Percentiles rank a stretch among this genome's conserved stretches.
phyloP scores from a whole-genome alignment of 192 early-diverging fungal genomes.

The Coemansia sp. region DNA sequence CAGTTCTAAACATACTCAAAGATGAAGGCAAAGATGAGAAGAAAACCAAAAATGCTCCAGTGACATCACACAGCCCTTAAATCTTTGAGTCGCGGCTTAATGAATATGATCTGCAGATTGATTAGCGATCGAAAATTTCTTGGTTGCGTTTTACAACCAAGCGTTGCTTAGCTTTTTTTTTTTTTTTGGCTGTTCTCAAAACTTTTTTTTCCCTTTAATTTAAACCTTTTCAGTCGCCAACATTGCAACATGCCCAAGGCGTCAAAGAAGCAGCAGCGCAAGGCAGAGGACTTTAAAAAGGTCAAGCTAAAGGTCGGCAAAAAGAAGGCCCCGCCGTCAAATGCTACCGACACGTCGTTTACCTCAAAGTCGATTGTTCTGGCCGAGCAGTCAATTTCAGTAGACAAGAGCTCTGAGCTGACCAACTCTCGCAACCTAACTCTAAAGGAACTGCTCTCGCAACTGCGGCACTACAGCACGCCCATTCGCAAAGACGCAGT shows the following conservation, averaged over 20 bases:
- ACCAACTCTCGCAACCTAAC: slow-evolving; percentile 81
- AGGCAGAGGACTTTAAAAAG: slow-evolving; percentile 86
- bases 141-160: neutral
- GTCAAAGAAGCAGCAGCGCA: slow-evolving; percentile 71
- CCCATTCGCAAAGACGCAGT: slow-evolving; percentile 58
- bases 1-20: neutral
- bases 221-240: neutral
- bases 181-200: neutral
- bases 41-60: neutral
- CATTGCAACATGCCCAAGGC: slow-evolving; percentile 58
- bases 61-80: neutral
- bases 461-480: slow-evolving; percentile 79
- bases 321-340: slow-evolving; percentile 74
- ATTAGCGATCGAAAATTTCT: neutral
- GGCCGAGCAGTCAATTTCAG: slow-evolving; percentile 76
- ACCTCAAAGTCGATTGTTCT: slow-evolving; percentile 78
- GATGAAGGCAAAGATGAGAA: neutral
- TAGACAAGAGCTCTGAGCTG: slow-evolving; percentile 71
- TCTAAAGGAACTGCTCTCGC: slow-evolving; percentile 71
- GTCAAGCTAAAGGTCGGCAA: slow-evolving; percentile 91
- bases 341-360: slow-evolving; percentile 83
- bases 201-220: neutral
- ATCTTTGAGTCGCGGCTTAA: neutral
- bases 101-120: neutral
- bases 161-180: neutral